A percentile compares a stretch with the other conserved stretches of the same genome.
Evolutionary conservation across 176 grass and related monocot species (phyloP).

Genomic region (Triticum dicoccoides): DNA sequence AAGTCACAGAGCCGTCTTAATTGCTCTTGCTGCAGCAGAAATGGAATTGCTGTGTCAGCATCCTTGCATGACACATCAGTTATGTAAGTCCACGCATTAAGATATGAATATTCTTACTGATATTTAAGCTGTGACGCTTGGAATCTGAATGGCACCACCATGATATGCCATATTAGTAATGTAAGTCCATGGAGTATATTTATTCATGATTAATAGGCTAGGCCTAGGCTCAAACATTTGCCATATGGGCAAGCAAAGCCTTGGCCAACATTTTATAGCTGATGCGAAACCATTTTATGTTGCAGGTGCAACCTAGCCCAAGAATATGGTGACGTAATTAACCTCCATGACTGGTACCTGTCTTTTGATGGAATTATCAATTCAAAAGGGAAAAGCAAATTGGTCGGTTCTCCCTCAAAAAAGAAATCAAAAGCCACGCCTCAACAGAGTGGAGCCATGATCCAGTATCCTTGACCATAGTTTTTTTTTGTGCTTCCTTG

Average conservation of each 20-base stretch:
- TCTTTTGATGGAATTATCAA: conserved; percentile 66
- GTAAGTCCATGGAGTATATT: not conserved
- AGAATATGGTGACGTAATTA: conserved; percentile 90
- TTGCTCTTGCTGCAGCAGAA: conserved; percentile 66
- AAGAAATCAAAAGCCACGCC: conserved; percentile 57
- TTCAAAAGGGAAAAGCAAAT: conserved; percentile 48
- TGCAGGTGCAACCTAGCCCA: conserved; percentile 84
- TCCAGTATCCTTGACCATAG: conserved; percentile 71
- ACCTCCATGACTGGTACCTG: conserved; percentile 89
- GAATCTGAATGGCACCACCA: not conserved
- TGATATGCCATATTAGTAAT: not conserved
- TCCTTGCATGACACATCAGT: conserved; percentile 84
- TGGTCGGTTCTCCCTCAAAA: conserved; percentile 45
- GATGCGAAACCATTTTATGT: conserved; percentile 10
- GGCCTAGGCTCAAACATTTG: not conserved
- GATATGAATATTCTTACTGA: not conserved
- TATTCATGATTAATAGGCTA: not conserved
- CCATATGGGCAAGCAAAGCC: not conserved
- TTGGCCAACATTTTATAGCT: not conserved
- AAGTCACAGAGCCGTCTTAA: conserved; percentile 58
- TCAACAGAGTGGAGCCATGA: conserved; percentile 49
- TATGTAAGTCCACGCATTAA: conserved; percentile 51
- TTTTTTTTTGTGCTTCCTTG: no score
- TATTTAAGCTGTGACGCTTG: not conserved
- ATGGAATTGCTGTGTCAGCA: conserved; percentile 44